Conservation (phyloP, 257 asterid genomes). For the Solanum chiquidenum region DNA sequence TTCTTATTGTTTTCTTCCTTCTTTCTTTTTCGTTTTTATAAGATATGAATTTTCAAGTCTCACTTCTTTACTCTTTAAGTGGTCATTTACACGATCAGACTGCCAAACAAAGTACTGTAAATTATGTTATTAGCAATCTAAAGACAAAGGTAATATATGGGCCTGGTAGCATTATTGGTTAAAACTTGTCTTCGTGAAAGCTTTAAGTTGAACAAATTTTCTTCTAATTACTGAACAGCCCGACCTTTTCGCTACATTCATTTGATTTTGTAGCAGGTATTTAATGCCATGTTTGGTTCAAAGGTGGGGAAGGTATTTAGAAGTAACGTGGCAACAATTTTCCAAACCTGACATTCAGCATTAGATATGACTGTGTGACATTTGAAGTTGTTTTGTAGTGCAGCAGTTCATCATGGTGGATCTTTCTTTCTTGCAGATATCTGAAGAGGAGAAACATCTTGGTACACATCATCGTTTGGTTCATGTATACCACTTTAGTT, state of each 20-base stretch:
- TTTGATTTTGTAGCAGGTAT: neutral
- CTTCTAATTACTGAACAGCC: neutral
- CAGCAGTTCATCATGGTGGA: neutral
- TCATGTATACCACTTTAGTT: conserved; percentile 46
- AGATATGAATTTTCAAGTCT: too few relatives aligned
- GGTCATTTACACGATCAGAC: conserved; percentile 56
- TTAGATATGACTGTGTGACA: neutral
- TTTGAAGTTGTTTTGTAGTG: neutral
- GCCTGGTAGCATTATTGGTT: neutral
- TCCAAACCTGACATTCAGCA: neutral
- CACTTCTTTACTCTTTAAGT: conserved; percentile 35
- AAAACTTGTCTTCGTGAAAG: too few relatives aligned
- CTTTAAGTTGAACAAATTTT: neutral
- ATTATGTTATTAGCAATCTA: conserved; percentile 79
- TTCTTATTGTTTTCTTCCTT: too few relatives aligned
- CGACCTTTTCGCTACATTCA: neutral
- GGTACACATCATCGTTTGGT: conserved; percentile 31
- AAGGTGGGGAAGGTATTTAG: neutral
- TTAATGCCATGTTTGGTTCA: neutral
- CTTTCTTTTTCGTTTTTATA: too few relatives aligned
- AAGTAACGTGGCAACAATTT: neutral
- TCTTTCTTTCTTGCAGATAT: conserved; percentile 20
- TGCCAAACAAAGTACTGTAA: conserved; percentile 86
- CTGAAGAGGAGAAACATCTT: conserved; percentile 37
- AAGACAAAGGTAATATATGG: conserved; percentile 50